Conservation (phyloP, 202 grass and related monocot species). For the Schoenoplectus tabernaemontani region DNA sequence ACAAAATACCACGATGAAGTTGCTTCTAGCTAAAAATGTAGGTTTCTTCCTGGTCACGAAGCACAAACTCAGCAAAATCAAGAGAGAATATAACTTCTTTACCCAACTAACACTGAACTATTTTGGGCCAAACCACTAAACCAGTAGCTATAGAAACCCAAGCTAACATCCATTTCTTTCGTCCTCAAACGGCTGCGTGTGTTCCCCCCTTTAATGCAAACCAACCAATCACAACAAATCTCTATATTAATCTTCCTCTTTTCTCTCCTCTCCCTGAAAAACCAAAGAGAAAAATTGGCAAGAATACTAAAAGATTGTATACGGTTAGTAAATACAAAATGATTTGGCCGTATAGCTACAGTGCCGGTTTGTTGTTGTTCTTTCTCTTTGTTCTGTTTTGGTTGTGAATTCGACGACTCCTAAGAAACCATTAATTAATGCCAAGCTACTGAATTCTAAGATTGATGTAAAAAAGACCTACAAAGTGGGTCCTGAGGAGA, state of each 20-base stretch:
- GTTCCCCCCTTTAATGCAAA: slow-evolving; percentile 4
- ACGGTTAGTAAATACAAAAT: slow-evolving; percentile 7
- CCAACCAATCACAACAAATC: slow-evolving; percentile 32
- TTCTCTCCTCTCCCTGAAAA: background rate
- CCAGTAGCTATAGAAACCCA: background rate
- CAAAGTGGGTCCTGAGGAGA: slow-evolving; percentile 44
- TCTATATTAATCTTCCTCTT: slow-evolving; percentile 19
- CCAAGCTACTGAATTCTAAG: slow-evolving; percentile 46
- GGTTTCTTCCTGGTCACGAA: too few relatives aligned
- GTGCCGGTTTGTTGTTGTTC: slow-evolving; percentile 5
- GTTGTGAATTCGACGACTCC: background rate
- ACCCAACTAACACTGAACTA: background rate
- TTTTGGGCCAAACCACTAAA: background rate
- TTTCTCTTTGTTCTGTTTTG: background rate
- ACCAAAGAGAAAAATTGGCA: background rate
- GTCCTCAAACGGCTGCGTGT: background rate
- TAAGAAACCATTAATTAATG: slow-evolving; percentile 45
- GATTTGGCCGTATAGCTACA: background rate
- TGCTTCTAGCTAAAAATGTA: too few relatives aligned
- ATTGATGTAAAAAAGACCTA: slow-evolving; percentile 35
- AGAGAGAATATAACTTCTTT: background rate
- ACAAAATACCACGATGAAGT: too few relatives aligned
- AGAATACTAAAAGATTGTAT: background rate
- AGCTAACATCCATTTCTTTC: background rate
- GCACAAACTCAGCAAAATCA: too few relatives aligned